These are phyloP conservation scores for Bipolaris victoriae DNA, from an alignment of 2,329 filamentous ascomycete species.

Conservation along the genomic window DNA sequence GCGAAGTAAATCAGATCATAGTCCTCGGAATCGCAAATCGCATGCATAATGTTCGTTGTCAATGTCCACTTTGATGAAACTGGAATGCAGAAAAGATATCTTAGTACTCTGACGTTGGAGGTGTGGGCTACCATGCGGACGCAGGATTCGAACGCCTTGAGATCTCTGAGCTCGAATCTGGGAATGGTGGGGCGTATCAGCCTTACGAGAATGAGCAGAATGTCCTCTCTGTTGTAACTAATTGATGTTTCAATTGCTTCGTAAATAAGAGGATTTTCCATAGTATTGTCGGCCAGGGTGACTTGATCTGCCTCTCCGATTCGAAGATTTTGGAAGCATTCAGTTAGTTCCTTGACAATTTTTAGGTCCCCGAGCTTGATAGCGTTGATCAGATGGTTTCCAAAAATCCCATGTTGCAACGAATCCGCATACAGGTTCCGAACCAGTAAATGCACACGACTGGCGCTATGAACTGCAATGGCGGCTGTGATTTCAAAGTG, in stretches of 20 bases:
- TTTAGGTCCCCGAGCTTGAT: neutral
- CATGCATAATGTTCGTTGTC: neutral
- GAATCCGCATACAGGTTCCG: neutral
- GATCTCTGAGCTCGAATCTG: too few species aligned
- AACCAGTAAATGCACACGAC: neutral
- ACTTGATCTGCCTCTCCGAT: too few species aligned
- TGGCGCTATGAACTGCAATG: neutral
- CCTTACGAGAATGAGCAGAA: neutral
- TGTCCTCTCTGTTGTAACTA: neutral
- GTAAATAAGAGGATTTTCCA: neutral
- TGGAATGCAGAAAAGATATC: neutral
- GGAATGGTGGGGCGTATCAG: neutral
- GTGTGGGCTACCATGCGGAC: neutral
- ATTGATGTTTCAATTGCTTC: neutral
- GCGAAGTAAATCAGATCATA: neutral
- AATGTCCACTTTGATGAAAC: neutral
- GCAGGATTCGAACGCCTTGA: neutral
- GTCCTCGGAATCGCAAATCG: neutral
- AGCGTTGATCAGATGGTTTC: neutral
- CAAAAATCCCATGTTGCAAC: neutral
- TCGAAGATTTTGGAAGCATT: neutral
- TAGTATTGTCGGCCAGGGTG: too few species aligned
- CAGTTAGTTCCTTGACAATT: neutral
- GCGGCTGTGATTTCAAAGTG: neutral
- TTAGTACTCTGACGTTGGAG: neutral